Evolutionary conservation across 1,284 basidiomycete genomes (phyloP).

Genomic region (Neonothopanus nambi): DNA sequence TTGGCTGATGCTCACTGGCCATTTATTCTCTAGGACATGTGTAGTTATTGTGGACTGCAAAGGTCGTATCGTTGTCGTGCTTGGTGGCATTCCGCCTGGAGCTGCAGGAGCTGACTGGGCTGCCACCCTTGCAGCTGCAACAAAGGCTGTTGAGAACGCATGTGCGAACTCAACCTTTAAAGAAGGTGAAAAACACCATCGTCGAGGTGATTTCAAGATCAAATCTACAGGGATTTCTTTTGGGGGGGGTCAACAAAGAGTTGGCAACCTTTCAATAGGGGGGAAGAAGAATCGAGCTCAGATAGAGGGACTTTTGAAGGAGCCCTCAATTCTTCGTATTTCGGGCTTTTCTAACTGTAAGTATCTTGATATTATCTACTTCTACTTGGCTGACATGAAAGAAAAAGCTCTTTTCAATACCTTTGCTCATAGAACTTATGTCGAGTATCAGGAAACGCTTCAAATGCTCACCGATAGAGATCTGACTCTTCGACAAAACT

Average conservation of each 20-base stretch:
- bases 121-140: neutral
- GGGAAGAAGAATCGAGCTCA: neutral
- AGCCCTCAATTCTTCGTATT: neutral
- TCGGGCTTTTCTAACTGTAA: neutral
- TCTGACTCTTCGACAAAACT: neutral
- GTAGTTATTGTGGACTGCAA: neutral
- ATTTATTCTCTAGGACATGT: neutral
- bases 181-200: neutral
- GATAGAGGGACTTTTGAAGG: neutral
- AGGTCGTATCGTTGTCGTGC: neutral
- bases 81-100: neutral
- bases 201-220: slow-evolving; percentile 13
- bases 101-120: neutral
- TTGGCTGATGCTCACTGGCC: too few relatives aligned
- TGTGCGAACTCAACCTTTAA: neutral
- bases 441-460: neutral
- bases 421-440: neutral
- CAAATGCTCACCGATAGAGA: neutral
- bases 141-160: neutral
- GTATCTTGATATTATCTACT: neutral
- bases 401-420: neutral
- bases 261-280: neutral
- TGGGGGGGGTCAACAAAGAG: slow-evolving; percentile 10
- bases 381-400: neutral
- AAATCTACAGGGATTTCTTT: slow-evolving; percentile 3